Conservation (phyloP, 768 basidiomycete species). For the Aureoboletus auriporus region DNA sequence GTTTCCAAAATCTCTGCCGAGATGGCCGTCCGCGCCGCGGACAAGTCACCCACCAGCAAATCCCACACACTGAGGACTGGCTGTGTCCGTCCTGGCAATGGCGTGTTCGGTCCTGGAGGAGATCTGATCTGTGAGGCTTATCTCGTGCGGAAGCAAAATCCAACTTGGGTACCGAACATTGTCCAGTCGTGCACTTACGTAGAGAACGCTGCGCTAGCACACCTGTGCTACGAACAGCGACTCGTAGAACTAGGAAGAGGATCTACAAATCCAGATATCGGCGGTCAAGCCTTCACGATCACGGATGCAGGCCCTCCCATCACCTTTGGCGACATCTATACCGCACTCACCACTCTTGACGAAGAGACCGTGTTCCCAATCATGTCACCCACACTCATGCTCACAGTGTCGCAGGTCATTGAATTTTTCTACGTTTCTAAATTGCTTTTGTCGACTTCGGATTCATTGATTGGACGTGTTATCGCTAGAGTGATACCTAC, state of each 20-base stretch:
- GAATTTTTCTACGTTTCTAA: conserved; percentile 53
- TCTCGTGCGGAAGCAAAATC: conserved; percentile 55
- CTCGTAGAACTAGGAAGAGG: conserved; percentile 51
- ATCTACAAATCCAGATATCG: conserved; percentile 54
- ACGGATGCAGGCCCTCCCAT: conserved; percentile 62
- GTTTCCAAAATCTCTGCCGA: conserved; percentile 62
- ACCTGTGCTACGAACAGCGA: conserved; percentile 69
- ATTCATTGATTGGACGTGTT: conserved; percentile 23
- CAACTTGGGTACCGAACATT: conserved; percentile 56
- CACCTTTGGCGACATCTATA: conserved; percentile 62
- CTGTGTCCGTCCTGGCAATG: conserved; percentile 75
- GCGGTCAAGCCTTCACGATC: conserved; percentile 66
- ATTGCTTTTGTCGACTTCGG: conserved; percentile 33
- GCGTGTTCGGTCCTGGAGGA: conserved; percentile 70
- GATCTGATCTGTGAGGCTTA: conserved; percentile 66
- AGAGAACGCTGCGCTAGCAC: conserved; percentile 71
- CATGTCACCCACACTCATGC: conserved; percentile 61
- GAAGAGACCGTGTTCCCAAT: conserved; percentile 52
- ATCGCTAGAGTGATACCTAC: conserved; percentile 41
- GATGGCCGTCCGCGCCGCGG: conserved; percentile 38
- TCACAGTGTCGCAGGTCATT: conserved; percentile 56
- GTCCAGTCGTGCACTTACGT: conserved; percentile 69
- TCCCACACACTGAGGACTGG: conserved; percentile 54
- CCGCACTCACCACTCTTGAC: conserved; percentile 50
- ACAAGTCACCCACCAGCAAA: conserved; percentile 32